Percentiles rank a stretch among this genome's conserved stretches.
Conservation (phyloP, 1,139 yeast genomes). For the Kodamaea sp. region DNA sequence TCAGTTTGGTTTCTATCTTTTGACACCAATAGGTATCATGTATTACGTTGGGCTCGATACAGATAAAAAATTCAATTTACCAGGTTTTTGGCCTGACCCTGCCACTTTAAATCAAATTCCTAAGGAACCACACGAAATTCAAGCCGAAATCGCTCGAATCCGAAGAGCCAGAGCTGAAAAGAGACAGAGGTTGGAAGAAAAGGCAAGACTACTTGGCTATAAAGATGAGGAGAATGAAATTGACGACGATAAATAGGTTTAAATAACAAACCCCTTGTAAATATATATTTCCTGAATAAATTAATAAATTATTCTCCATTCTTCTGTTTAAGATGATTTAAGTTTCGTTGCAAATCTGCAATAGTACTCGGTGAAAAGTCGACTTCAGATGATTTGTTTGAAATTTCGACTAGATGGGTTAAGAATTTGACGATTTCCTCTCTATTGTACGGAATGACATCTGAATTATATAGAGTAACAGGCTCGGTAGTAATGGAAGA, state of each 20-base stretch:
- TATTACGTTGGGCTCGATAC: constrained; percentile 88
- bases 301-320: not conserved
- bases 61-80: constrained; percentile 81
- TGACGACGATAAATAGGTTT: not conserved
- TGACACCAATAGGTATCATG: constrained; percentile 87
- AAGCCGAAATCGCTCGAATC: constrained; percentile 87
- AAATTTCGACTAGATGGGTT: no score
- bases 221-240: constrained; percentile 31
- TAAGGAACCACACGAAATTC: constrained; percentile 87
- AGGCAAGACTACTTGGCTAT: constrained; percentile 65
- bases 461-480: no score
- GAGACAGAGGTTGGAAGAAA: constrained; percentile 69
- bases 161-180: constrained; percentile 70
- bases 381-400: no score
- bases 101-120: constrained; percentile 86
- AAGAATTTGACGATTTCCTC: no score
- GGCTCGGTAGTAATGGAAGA: not conserved
- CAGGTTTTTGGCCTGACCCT: constrained; percentile 99
- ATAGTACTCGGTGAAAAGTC: not conserved
- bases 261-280: not conserved
- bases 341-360: constrained; percentile 5
- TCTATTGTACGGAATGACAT: no score
- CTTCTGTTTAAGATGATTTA: constrained; percentile 2
- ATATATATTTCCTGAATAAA: not conserved
- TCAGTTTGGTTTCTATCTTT: constrained; percentile 77